Evolutionary conservation across 225 moss, liverwort and hornwort genomes (phyloP), one percentile per base, ranked within the genome.

Genomic region (Anthoceros angustus): DNA sequence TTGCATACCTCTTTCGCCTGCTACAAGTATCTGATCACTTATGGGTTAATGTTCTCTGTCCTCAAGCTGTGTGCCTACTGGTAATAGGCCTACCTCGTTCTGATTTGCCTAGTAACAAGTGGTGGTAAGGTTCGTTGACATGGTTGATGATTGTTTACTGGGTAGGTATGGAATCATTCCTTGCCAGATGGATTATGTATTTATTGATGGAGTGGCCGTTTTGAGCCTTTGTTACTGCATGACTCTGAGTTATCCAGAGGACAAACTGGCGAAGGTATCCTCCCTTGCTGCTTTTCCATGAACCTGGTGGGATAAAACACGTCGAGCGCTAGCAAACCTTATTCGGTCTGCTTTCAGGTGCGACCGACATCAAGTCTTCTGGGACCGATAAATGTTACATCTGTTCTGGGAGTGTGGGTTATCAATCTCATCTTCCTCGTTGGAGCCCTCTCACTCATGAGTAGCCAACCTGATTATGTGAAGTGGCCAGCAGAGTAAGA

Each of bases 1-100:
- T 73, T 90, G 65, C 90, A 90, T 76, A 90, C 90, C 25, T 90
- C 87, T 63, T 90, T 87, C 64, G 85, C 87, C 63, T 87, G 87
- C 66, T 90, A 87, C 77, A 90, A 87, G 65, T 87, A 85, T 67
- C 65, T 90, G 73, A 87, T 90, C 67, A 85, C 74, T 42, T 87
- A 87, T 70, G 90, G 90, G 63, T 75, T 90, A 61, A 85, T 90
- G 85, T 87, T 90, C 67, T 90, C 90, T 45, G 75, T 90, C 40
- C 81, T 87, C 77, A 90, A 90, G 73, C 81, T 87, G 20, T 90
- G 84, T 63, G 72, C 77, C 74, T 90, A 85, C 80, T 87, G 90
- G 90, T 86, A 77, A 81, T 7, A 43, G 42, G 16, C 42, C 38
- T n/a, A 6, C 10, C 12, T 42, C 10, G 40, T 6, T 40, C 1